Evolutionary conservation across 2,329 filamentous ascomycete species (phyloP).

Genomic region (Talaromyces sp.): DNA sequence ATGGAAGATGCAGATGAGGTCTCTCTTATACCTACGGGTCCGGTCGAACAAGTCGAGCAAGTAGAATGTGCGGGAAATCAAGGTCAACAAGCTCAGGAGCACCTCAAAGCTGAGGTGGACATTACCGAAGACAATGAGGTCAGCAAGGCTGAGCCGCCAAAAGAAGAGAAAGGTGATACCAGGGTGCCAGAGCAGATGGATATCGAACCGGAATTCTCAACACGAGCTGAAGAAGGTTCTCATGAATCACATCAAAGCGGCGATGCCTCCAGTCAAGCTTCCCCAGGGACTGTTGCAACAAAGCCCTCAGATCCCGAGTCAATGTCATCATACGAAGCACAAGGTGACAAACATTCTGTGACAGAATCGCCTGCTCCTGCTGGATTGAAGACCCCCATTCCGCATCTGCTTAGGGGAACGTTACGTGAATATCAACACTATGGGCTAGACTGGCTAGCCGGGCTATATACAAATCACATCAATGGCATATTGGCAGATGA

Average conservation of each 20-base stretch:
- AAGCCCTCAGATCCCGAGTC: constrained; percentile 44
- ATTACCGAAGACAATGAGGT: neutral
- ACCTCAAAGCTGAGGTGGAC: neutral
- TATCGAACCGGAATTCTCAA: neutral
- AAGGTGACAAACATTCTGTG: constrained; percentile 30
- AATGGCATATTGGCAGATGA: constrained; percentile 97
- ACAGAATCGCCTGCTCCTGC: constrained; percentile 38
- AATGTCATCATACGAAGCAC: constrained; percentile 36
- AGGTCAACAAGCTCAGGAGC: neutral
- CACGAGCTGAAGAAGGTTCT: constrained; percentile 16
- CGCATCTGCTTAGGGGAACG: constrained; percentile 77
- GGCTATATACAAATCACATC: constrained; percentile 83
- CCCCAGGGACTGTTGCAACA: constrained; percentile 39
- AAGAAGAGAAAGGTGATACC: constrained; percentile 2
- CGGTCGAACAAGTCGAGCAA: constrained; percentile 30
- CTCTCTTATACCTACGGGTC: constrained; percentile 29
- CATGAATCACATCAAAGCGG: constrained; percentile 25
- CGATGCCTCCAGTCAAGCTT: constrained; percentile 38
- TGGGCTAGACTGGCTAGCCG: constrained; percentile 94
- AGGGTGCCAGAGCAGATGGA: neutral
- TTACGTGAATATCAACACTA: constrained; percentile 94
- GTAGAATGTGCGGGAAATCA: constrained; percentile 16
- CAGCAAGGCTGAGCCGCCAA: constrained; percentile 7
- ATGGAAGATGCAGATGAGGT: constrained; percentile 32
- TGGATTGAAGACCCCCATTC: constrained; percentile 62